These are phyloP conservation scores for Botrytis cinerea DNA, from an alignment of 2,329 filamentous ascomycete genomes.

Conservation along the genomic window DNA sequence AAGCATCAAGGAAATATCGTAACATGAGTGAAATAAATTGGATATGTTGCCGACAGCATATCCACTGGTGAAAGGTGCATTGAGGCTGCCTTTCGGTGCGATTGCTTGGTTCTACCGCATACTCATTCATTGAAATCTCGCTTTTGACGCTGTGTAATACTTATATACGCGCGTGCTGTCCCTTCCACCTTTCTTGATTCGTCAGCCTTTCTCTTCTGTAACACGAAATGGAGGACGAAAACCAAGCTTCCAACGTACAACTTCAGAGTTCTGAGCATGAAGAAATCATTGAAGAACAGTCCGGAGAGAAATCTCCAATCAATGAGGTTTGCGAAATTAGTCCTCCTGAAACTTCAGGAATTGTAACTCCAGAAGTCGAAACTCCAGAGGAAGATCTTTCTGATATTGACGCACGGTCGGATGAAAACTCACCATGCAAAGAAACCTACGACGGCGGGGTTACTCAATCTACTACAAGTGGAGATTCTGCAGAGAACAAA, in stretches of 20 bases:
- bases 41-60: conserved; percentile 5
- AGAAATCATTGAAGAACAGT: background rate
- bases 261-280: background rate
- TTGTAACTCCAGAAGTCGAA: background rate
- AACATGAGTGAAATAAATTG: background rate
- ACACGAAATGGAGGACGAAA: conserved; percentile 15
- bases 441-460: background rate
- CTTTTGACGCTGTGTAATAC: conserved; percentile 14
- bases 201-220: background rate
- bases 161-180: conserved; percentile 11
- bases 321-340: background rate
- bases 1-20: background rate
- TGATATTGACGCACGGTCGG: conserved; percentile 6
- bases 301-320: background rate
- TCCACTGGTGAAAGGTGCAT: conserved; percentile 2
- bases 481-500: background rate
- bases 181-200: background rate
- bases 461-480: background rate
- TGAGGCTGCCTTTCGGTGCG: conserved; percentile 11
- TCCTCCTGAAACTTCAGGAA: background rate
- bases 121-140: conserved; percentile 1
- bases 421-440: conserved; percentile 1
- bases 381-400: background rate
- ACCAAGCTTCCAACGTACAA: conserved; percentile 6
- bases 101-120: conserved; percentile 7